Percentiles rank a stretch among this genome's conserved stretches.
Conservation (phyloP, 352 stramenopile genomes). For the Phytopythium aichiense region DNA sequence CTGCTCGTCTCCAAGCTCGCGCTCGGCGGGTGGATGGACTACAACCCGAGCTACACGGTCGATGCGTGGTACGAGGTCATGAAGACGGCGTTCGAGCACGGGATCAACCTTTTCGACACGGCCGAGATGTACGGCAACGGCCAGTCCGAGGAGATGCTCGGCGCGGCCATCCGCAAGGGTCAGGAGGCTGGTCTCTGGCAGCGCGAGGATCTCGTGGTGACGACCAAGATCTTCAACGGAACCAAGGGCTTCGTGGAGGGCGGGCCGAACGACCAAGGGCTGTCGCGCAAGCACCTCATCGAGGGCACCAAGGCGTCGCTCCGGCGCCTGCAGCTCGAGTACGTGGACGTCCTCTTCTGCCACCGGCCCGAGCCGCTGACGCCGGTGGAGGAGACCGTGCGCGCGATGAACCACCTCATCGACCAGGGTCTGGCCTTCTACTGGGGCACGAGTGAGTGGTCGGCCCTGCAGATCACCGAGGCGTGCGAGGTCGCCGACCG, state of each 20-base stretch:
- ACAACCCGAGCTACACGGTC: constrained; percentile 17
- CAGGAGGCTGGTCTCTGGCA: constrained; percentile 17
- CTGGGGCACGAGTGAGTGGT: constrained; percentile 55
- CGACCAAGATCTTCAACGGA: constrained; percentile 50
- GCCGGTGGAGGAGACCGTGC: constrained; percentile 6
- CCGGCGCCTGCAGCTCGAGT: constrained; percentile 17
- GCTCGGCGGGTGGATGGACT: constrained; percentile 30
- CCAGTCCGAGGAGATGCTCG: constrained; percentile 29
- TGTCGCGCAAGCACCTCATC: constrained; percentile 47
- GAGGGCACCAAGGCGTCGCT: constrained; percentile 31
- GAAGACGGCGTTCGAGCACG: constrained; percentile 24
- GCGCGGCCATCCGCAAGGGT: constrained; percentile 37
- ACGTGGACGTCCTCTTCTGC: constrained; percentile 33
- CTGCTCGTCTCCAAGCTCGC: constrained; percentile 34
- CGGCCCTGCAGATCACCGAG: constrained; percentile 29
- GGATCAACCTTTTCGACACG: constrained; percentile 51
- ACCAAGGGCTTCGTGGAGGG: constrained; percentile 5
- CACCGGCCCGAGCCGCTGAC: constrained; percentile 19
- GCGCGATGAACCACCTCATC: constrained; percentile 40
- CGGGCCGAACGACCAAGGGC: constrained; percentile 15
- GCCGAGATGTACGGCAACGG: constrained; percentile 39
- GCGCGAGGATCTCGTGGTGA: constrained; percentile 45
- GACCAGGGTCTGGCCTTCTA: constrained; percentile 28
- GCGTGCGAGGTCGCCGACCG: constrained; percentile 27
- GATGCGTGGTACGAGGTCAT: constrained; percentile 22